A percentile compares a stretch with the other conserved stretches of the same genome.
phyloP scores from a whole-genome alignment of 495 filamentous ascomycete species.

The Lindgomyces ingoldianus region DNA sequence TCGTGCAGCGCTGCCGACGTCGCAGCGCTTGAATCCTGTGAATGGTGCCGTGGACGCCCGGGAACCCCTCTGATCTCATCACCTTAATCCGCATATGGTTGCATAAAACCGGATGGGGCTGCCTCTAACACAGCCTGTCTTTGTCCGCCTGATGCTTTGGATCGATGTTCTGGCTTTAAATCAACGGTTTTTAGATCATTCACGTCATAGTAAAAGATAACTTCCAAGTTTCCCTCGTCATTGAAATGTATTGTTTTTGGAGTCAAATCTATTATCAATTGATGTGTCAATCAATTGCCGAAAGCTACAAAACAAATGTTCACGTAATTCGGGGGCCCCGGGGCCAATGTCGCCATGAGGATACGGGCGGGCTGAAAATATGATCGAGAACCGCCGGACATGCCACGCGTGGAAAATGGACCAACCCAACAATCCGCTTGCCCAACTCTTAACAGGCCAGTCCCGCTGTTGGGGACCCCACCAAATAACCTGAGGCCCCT shows the following conservation, averaged over 20 bases:
- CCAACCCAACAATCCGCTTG: constrained; percentile 11
- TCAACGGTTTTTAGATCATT: background rate
- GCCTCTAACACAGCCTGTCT: constrained; percentile 16
- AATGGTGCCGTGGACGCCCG: constrained; percentile 25
- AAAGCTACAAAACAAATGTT: constrained; percentile 16
- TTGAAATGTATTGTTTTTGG: background rate
- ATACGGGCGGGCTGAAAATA: constrained; percentile 31
- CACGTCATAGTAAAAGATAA: constrained; percentile 22
- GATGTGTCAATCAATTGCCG: background rate
- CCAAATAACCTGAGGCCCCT: constrained; percentile 30
- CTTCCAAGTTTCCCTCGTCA: constrained; percentile 6
- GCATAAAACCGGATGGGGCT: constrained; percentile 31
- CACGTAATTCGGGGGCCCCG: constrained; percentile 30
- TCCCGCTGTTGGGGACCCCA: constrained; percentile 28
- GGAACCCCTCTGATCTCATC: constrained; percentile 21
- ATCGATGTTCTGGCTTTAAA: constrained; percentile 9
- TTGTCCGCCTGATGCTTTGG: background rate
- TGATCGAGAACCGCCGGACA: constrained; percentile 27
- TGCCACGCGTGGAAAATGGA: constrained; percentile 18
- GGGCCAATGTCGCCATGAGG: constrained; percentile 19
- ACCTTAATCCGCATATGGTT: constrained; percentile 26
- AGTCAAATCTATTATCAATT: background rate
- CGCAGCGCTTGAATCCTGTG: constrained; percentile 26
- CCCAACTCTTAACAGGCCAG: constrained; percentile 23
- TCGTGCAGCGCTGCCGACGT: constrained; percentile 36